Evolutionary conservation across 1,139 yeast genomes (phyloP).

Genomic region (Diutina rugosa): DNA sequence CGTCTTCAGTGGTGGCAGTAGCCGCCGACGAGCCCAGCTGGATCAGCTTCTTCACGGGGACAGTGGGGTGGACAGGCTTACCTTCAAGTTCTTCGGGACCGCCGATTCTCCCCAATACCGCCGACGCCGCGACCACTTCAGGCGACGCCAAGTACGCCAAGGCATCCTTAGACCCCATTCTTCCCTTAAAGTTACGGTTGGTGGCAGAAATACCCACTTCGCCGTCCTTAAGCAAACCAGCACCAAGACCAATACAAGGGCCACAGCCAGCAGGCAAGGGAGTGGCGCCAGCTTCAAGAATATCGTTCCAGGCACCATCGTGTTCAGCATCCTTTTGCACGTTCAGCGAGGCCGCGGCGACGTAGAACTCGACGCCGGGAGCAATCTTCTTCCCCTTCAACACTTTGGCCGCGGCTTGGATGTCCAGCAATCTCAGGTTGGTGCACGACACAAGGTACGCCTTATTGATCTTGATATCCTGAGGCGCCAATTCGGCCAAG

Average conservation of each 20-base stretch:
- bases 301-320: conserved; percentile 82
- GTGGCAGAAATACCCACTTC: conserved; percentile 98
- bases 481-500: conserved; percentile 56
- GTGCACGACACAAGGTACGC: conserved; percentile 98
- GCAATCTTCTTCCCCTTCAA: conserved; percentile 74
- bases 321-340: conserved; percentile 90
- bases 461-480: conserved; percentile 72
- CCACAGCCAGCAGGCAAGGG: conserved; percentile 99
- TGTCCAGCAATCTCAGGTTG: conserved; percentile 84
- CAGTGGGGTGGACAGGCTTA: conserved; percentile 28
- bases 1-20: conserved; percentile 15
- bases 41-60: conserved; percentile 36
- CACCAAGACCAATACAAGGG: conserved; percentile 95
- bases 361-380: conserved; percentile 83
- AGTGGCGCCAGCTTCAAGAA: conserved; percentile 85
- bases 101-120: conserved; percentile 84
- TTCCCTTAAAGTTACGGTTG: conserved; percentile 94
- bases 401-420: conserved; percentile 87
- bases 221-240: conserved; percentile 86
- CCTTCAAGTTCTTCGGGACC: conserved; percentile 81
- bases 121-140: conserved; percentile 96
- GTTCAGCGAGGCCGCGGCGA: conserved; percentile 92
- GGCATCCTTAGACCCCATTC: conserved; percentile 98
- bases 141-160: conserved; percentile 94
- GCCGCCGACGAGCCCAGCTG: conserved; percentile 15